These are phyloP conservation scores for Colletotrichum plurivorum DNA, from an alignment of 2,329 filamentous ascomycete genomes.

Conservation along the genomic window DNA sequence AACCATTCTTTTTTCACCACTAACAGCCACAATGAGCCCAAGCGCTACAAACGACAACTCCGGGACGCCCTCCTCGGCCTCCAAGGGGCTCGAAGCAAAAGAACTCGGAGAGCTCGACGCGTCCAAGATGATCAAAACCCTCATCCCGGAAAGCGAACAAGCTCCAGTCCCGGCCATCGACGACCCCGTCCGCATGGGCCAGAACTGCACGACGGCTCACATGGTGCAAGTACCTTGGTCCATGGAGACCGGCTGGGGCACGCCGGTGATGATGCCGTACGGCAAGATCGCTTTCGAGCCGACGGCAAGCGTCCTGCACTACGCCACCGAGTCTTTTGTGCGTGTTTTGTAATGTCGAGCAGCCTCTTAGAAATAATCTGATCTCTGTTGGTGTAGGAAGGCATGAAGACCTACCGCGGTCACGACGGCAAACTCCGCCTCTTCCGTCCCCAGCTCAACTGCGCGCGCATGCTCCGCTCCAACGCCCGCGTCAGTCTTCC, in stretches of 20 bases:
- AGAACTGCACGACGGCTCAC: constrained; percentile 64
- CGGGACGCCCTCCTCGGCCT: background rate
- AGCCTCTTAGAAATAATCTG: no score
- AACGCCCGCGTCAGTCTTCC: constrained; percentile 74
- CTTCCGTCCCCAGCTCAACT: constrained; percentile 76
- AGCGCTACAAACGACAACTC: background rate
- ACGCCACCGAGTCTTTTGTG: constrained; percentile 80
- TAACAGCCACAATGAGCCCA: no score
- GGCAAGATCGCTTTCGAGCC: constrained; percentile 77
- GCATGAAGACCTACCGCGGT: constrained; percentile 80
- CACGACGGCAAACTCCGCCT: constrained; percentile 74
- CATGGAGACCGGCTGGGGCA: constrained; percentile 71
- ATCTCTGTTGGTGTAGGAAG: constrained; percentile 59
- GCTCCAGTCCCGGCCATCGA: background rate
- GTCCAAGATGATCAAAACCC: constrained; percentile 74
- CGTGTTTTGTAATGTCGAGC: background rate
- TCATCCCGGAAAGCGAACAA: constrained; percentile 49
- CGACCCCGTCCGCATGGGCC: constrained; percentile 11
- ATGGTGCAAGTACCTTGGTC: constrained; percentile 79
- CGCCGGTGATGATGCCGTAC: constrained; percentile 76
- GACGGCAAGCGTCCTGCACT: constrained; percentile 78
- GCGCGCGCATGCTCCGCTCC: constrained; percentile 65
- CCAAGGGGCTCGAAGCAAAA: constrained; percentile 41
- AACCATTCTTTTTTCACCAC: no score
- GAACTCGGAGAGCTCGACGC: constrained; percentile 72